Evolutionary conservation across 225 moss, liverwort and hornwort genomes (phyloP), one percentile per base, ranked within the genome.

Genomic region (Asterella californica): DNA sequence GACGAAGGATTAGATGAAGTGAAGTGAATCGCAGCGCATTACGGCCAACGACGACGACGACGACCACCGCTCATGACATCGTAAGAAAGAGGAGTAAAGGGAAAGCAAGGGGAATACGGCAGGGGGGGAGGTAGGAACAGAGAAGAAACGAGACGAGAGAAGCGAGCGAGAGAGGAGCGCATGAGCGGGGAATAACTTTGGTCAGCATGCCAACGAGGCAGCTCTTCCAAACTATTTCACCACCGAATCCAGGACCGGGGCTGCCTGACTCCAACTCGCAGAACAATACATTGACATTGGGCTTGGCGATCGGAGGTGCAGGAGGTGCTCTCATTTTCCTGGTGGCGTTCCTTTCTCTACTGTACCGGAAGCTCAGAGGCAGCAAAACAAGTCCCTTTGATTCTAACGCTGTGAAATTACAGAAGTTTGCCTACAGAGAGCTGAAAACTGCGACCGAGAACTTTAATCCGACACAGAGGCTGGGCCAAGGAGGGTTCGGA

Each of bases 401-500:
- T 32, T 54, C 87, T 25, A 88, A 70, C 47, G 67, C 94, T 38
- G 84, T 87, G 54, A 90, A 81, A 83, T 87, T 97, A 6, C 91
- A 92, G 79, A 91, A 85, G 81, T 97, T 93, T 52, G 87, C 93
- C 1, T 97, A 94, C 62, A 79, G 90, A 69, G 91, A 94, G 81
- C 88, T 97, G 55, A 94, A 93, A 85, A 84, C 87, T 87, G 94
- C 96, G 21, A 97, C 96, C 21, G 85, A 81, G 65, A 90, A 85
- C 53, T 94, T 97, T 80, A 86, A 83, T 59, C 92, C 90, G 36
- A 68, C 90, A 27, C 89, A 89, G 81, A 90, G 94, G 79, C 90
- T 97, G 65, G 96, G 96, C 77, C 96, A 97, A 79, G 96, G 96
- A 27, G 94, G 94, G 17, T 97, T 93, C 46, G 96, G 96, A 76